Evolutionary conservation across 1,139 yeast genomes (phyloP).

Genomic region (Taphrina flavorubra): DNA sequence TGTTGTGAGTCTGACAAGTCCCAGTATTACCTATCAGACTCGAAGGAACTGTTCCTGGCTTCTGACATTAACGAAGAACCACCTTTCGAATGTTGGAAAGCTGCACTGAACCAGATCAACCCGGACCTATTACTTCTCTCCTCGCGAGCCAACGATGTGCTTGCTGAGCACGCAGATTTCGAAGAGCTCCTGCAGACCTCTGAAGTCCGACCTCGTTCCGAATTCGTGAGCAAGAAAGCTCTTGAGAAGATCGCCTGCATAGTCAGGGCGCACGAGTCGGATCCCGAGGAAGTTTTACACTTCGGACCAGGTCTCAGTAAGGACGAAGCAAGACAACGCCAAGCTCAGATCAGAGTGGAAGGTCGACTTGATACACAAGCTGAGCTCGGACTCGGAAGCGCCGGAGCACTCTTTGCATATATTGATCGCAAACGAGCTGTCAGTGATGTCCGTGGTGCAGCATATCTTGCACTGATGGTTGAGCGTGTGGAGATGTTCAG

Average conservation of each 20-base stretch:
- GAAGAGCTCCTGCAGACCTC: conserved; percentile 3
- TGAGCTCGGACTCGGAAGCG: conserved; percentile 43
- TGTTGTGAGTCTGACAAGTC: conserved; percentile 9
- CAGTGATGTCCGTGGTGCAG: conserved; percentile 28
- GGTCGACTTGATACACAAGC: conserved; percentile 9
- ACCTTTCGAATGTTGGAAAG: conserved; percentile 11
- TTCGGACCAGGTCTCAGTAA: conserved; percentile 9
- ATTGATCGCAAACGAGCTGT: conserved; percentile 41
- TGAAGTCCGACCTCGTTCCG: conserved; percentile 44
- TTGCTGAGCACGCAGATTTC: conserved; percentile 31
- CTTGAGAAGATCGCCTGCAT: neutral
- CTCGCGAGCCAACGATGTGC: conserved; percentile 43
- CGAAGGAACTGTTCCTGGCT: conserved; percentile 17
- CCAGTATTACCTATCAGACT: conserved; percentile 25
- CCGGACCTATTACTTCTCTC: conserved; percentile 44
- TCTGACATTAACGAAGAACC: conserved; percentile 38
- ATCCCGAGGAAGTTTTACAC: neutral
- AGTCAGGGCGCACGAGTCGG: neutral
- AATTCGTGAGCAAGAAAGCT: conserved; percentile 36
- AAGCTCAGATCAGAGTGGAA: conserved; percentile 3
- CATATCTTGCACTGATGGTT: conserved; percentile 35
- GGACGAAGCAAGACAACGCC: conserved; percentile 10
- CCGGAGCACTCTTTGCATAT: conserved; percentile 42
- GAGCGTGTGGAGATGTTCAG: conserved; percentile 37
- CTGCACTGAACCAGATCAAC: conserved; percentile 43